Evolutionary conservation across 345 rosid genomes (phyloP).

Genomic region (Sisymbrium altissimum): DNA sequence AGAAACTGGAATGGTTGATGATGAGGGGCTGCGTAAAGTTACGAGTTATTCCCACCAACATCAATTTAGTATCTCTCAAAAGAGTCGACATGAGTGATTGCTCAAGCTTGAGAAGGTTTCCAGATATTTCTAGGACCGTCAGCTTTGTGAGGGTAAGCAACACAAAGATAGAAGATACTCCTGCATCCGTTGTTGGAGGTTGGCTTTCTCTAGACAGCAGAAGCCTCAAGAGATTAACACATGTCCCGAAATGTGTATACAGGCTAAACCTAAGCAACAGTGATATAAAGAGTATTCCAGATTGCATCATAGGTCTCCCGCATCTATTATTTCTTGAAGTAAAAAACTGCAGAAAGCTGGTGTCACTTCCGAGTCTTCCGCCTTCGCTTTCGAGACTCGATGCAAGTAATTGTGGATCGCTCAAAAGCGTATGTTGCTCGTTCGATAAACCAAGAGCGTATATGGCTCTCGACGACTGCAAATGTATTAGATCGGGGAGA

Average conservation of each 20-base stretch:
- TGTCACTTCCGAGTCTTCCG: neutral
- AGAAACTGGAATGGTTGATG: neutral
- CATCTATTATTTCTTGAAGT: neutral
- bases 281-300: neutral
- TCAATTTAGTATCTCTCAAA: neutral
- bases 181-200: neutral
- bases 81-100: neutral
- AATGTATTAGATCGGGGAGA: neutral
- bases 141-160: neutral
- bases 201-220: neutral
- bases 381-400: neutral
- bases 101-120: neutral
- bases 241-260: neutral
- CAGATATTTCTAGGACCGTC: neutral
- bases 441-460: no score
- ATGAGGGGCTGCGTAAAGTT: neutral
- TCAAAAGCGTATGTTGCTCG: no score
- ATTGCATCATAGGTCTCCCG: neutral
- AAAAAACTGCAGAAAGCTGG: neutral
- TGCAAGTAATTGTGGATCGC: neutral
- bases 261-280: neutral
- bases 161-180: neutral
- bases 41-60: neutral
- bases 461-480: no score
- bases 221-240: neutral